These are phyloP conservation scores for Parmelia sp. DNA, from an alignment of 495 filamentous ascomycete genomes.

Conservation along the genomic window DNA sequence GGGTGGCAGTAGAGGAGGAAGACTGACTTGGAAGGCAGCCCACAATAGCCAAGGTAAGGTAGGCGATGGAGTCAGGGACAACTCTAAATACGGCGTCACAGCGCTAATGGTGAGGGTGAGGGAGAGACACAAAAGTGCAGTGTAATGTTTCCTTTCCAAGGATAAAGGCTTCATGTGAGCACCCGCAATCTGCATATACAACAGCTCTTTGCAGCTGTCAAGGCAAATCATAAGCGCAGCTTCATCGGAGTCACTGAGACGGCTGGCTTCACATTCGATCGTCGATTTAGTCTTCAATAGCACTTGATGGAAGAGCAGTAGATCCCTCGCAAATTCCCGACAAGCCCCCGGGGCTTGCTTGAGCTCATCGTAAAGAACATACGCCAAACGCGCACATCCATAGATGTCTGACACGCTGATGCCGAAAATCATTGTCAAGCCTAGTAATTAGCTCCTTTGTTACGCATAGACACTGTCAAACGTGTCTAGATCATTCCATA, in stretches of 20 bases:
- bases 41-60: too few species aligned
- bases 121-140: too few species aligned
- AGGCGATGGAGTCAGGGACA: too few species aligned
- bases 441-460: too few species aligned
- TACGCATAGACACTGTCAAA: neutral
- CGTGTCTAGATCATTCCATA: too few species aligned
- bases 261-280: neutral
- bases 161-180: neutral
- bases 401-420: constrained; percentile 18
- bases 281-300: neutral
- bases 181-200: neutral
- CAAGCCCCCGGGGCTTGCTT: constrained; percentile 9
- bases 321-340: constrained; percentile 8
- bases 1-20: too few species aligned
- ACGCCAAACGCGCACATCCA: constrained; percentile 8
- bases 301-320: constrained; percentile 9
- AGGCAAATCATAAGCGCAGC: neutral
- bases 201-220: constrained; percentile 6
- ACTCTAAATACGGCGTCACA: too few species aligned
- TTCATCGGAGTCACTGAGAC: neutral
- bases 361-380: constrained; percentile 8
- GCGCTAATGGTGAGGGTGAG: too few species aligned
- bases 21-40: too few species aligned
- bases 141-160: too few species aligned
- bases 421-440: constrained; percentile 24